Conservation (phyloP, 345 rosid species). For the Durio zibethinus region DNA sequence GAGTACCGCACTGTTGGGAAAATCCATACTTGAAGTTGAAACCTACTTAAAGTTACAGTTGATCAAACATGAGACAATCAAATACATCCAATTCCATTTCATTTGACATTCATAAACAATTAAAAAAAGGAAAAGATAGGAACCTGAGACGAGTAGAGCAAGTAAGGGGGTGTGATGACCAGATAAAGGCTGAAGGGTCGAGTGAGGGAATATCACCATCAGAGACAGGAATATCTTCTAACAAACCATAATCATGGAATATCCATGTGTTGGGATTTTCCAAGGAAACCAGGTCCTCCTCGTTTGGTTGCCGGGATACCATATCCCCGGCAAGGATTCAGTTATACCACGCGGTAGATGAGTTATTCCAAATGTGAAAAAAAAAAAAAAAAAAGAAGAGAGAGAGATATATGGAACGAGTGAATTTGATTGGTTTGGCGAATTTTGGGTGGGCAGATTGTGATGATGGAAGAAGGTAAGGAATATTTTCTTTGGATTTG, state of each 20-base stretch:
- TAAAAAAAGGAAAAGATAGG: neutral
- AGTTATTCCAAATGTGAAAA: neutral
- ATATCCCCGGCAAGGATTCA: slow-evolving; percentile 14
- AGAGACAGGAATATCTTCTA: slow-evolving; percentile 38
- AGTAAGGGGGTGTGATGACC: slow-evolving; percentile 32
- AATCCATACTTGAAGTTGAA: neutral
- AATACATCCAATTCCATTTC: neutral
- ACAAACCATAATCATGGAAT: slow-evolving; percentile 35
- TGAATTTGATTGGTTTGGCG: slow-evolving; percentile 15
- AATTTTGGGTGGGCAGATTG: slow-evolving; percentile 11
- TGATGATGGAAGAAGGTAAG: slow-evolving; percentile 1
- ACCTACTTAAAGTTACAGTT: neutral
- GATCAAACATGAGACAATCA: neutral
- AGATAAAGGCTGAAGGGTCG: slow-evolving; percentile 26
- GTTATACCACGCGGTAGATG: neutral
- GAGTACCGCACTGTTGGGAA: neutral
- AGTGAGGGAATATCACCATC: slow-evolving; percentile 39
- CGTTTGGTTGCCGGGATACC: slow-evolving; percentile 2
- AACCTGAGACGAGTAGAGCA: slow-evolving; percentile 35
- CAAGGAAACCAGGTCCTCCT: slow-evolving; percentile 26
- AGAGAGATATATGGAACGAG: slow-evolving; percentile 16
- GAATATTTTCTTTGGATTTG: neutral
- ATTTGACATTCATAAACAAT: neutral
- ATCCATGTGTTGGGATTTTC: slow-evolving; percentile 36
- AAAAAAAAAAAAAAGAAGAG: neutral